Percentiles rank a stretch among this genome's conserved stretches.
Conservation (phyloP, 345 rosid species). For the Acer campestre region DNA sequence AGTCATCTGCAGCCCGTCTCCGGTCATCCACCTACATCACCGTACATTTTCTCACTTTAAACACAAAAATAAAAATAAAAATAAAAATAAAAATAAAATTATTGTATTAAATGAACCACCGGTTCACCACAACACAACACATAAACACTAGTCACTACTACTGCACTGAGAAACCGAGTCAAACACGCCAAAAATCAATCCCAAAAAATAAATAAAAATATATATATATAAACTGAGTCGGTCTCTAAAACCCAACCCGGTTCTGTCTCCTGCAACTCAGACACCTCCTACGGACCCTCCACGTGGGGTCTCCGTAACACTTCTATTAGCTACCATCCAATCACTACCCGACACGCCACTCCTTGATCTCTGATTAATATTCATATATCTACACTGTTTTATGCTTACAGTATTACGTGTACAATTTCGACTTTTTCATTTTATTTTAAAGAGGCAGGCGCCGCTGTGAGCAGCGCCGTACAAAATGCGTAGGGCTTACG, state of each 20-base stretch:
- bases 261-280: slow-evolving; percentile 45
- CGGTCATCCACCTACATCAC: slow-evolving; percentile 11
- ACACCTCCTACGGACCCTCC: slow-evolving; percentile 38
- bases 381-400: neutral
- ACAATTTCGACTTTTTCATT: neutral
- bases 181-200: slow-evolving; percentile 29
- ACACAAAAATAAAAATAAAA: neutral
- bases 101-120: too few species aligned
- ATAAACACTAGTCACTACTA: too few species aligned
- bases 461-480: slow-evolving; percentile 40
- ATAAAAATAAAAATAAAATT: too few species aligned
- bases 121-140: too few species aligned
- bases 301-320: slow-evolving; percentile 30
- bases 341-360: slow-evolving; percentile 37
- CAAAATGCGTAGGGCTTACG: slow-evolving; percentile 42
- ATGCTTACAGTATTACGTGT: neutral
- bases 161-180: slow-evolving; percentile 24
- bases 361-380: neutral
- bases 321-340: slow-evolving; percentile 19
- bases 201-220: neutral
- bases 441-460: slow-evolving; percentile 14
- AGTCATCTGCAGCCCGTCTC: slow-evolving; percentile 14
- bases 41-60: slow-evolving; percentile 10
- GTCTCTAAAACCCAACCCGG: slow-evolving; percentile 17
- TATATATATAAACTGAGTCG: neutral